Base-by-base conservation (phyloP, 805 yeast genomes). In the Dipodascopsis uninucleata region DNA sequence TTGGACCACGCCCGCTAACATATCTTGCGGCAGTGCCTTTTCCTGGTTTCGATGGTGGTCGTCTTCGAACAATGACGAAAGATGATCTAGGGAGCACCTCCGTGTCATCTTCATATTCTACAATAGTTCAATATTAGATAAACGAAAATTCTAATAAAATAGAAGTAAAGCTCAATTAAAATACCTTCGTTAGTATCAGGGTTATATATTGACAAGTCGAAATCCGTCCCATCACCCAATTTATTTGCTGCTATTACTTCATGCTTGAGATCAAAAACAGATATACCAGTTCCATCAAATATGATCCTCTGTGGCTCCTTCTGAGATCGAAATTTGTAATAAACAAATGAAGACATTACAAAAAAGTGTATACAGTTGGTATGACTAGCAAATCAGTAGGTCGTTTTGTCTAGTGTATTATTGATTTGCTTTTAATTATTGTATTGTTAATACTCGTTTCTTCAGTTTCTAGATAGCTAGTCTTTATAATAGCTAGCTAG, bases 261-360 rank as follows among this genome's bases (percentile, higher is more conserved):
- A 50, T 90, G 80, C 66, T 93, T 93, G 49, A 93, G 69, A 61
- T 93, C 99, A 67, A 90, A 93, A 1, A 89, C 95, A 1, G 95
- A 86, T 32, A 93, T 79, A 23, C 97, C 97, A 0, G 98, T 90
- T 17, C 98, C 99, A 63, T 93, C 98, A 61, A 93, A 93, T 36
- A 81, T 75, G 22, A 93, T 78, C 33, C 94, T 76, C 1, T 85
- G 79, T 23, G 85, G 81, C 32, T 77, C 80, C 59, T 80, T 82
- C 63, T 89, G 96, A 12, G 95, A 90, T 49, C 79, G 69, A 65
- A 93, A 90, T 61, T 79, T 75, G 62, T 90, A 90, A 63, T 87
- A 93, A 8, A 90, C 85, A 2, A 85, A 82, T 10, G 95, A 85
- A 6, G 95, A 83, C 95, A 87, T 86, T 9, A n/a, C n/a, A n/a